These are phyloP conservation scores for Ilex asprella DNA, from an alignment of 257 asterid species.

Conservation along the genomic window DNA sequence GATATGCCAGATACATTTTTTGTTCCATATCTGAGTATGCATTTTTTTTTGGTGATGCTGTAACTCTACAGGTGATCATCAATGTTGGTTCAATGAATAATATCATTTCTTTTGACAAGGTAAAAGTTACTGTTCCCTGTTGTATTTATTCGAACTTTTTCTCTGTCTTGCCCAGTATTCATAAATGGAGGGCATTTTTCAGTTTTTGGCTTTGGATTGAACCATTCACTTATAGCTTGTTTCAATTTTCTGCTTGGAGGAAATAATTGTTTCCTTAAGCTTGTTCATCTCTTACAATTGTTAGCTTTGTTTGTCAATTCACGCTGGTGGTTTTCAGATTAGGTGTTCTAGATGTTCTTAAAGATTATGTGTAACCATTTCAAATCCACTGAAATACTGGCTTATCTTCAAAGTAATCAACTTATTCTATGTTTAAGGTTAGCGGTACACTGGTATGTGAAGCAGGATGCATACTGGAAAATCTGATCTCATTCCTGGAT, in stretches of 20 bases:
- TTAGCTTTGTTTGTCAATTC: too few species aligned
- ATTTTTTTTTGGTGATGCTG: conserved; percentile 4
- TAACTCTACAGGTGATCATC: conserved; percentile 68
- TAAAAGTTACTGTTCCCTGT: conserved; percentile 19
- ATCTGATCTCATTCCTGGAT: conserved; percentile 82
- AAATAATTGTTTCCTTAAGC: neutral
- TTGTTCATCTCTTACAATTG: too few species aligned
- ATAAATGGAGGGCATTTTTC: neutral
- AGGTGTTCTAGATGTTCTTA: too few species aligned
- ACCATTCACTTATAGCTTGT: neutral
- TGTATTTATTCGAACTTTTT: neutral
- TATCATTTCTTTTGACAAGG: conserved; percentile 85
- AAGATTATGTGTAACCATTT: too few species aligned
- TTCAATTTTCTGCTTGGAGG: neutral
- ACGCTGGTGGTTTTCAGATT: too few species aligned
- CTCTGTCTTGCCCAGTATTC: neutral
- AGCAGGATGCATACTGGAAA: conserved; percentile 99
- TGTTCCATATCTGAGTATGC: neutral
- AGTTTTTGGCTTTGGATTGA: neutral
- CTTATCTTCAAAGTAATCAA: neutral
- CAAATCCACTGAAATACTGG: too few species aligned
- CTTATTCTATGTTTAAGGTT: conserved; percentile 32
- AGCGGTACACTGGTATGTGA: conserved; percentile 93
- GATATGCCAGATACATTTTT: too few species aligned
- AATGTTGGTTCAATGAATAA: conserved; percentile 71